A percentile compares a stretch with the other conserved stretches of the same genome.
Evolutionary conservation across 1,139 yeast species (phyloP).

Genomic region (Candida neerlandica): DNA sequence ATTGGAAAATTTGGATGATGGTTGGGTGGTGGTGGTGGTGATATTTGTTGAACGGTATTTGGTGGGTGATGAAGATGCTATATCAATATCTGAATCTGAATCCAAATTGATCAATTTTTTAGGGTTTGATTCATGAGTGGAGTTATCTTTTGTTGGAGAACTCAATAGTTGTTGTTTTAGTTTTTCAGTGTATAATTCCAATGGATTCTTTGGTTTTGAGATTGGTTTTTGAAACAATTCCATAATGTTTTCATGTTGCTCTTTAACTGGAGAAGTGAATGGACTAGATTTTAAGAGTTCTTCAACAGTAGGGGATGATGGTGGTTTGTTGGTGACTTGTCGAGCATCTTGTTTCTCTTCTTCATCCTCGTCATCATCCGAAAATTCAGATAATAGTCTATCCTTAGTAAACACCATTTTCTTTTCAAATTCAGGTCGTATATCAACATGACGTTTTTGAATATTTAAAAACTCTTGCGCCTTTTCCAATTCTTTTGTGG

Average conservation of each 20-base stretch:
- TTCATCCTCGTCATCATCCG: constrained; percentile 20
- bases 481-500: constrained; percentile 33
- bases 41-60: constrained; percentile 7
- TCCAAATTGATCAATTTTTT: constrained; percentile 26
- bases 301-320: constrained; percentile 15
- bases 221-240: constrained; percentile 19
- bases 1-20: constrained; percentile 14
- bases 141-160: constrained; percentile 23
- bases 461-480: constrained; percentile 39
- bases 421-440: constrained; percentile 37
- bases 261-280: constrained; percentile 37
- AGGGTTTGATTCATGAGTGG: constrained; percentile 8
- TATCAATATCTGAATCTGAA: constrained; percentile 20
- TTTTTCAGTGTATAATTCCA: constrained; percentile 39
- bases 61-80: constrained; percentile 15
- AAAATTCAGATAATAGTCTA: constrained; percentile 36
- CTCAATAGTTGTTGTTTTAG: constrained; percentile 29
- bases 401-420: constrained; percentile 33
- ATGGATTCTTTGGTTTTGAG: constrained; percentile 28
- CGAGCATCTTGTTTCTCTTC: constrained; percentile 6
- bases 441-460: constrained; percentile 37
- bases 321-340: constrained; percentile 1
- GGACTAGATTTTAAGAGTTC: constrained; percentile 15
- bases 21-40: neutral
- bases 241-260: constrained; percentile 19